These are phyloP conservation scores for Ophiostoma sp. DNA, from an alignment of 2,329 filamentous ascomycete species.

Conservation along the genomic window DNA sequence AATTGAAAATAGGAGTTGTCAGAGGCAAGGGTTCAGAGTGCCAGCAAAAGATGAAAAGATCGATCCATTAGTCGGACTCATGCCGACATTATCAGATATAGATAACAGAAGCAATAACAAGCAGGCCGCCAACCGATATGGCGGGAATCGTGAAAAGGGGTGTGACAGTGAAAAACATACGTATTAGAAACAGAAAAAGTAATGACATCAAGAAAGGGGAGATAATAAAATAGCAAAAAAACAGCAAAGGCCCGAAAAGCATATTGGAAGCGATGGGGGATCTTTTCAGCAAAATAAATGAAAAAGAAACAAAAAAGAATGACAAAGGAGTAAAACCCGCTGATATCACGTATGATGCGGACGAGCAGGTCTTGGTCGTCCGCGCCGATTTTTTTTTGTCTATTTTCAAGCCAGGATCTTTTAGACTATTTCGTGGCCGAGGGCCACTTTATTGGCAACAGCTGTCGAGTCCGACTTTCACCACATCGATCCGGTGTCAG, in stretches of 20 bases:
- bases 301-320: neutral
- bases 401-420: neutral
- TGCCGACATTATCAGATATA: neutral
- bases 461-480: neutral
- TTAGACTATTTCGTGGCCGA: neutral
- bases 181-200: neutral
- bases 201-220: neutral
- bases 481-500: constrained; percentile 9
- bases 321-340: neutral
- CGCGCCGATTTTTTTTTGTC: neutral
- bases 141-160: neutral
- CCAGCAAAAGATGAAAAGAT: neutral
- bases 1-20: too few relatives aligned
- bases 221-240: neutral
- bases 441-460: neutral
- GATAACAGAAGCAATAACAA: neutral
- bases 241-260: neutral
- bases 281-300: neutral
- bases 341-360: neutral
- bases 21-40: too few relatives aligned
- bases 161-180: neutral
- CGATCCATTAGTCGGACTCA: neutral
- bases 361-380: neutral
- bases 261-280: neutral
- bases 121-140: neutral